A percentile compares a stretch with the other conserved stretches of the same genome.
These are phyloP conservation scores for Russula earlei DNA, from an alignment of 768 basidiomycete species.

Conservation along the genomic window DNA sequence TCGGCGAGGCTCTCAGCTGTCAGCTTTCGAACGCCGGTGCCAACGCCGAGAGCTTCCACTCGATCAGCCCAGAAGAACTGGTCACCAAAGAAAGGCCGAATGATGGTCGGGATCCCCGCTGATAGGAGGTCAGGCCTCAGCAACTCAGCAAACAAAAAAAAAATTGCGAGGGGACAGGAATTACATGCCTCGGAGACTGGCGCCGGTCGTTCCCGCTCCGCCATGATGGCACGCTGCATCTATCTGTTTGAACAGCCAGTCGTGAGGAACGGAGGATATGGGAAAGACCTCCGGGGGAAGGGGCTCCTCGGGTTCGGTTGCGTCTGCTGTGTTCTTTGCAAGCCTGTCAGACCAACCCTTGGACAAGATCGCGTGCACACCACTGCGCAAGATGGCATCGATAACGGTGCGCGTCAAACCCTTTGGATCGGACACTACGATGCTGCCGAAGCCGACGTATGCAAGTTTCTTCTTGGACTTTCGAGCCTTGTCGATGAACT, in stretches of 20 bases:
- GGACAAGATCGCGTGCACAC: slow-evolving; percentile 86
- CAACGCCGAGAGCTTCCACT: slow-evolving; percentile 92
- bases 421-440: slow-evolving; percentile 91
- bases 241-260: slow-evolving; percentile 91
- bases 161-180: background rate
- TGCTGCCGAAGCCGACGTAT: slow-evolving; percentile 96
- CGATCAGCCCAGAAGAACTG: slow-evolving; percentile 98
- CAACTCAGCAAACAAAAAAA: no score
- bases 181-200: slow-evolving; percentile 76
- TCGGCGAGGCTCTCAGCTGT: slow-evolving; percentile 70
- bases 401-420: slow-evolving; percentile 87
- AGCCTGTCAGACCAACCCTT: slow-evolving; percentile 98
- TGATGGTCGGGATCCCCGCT: slow-evolving; percentile 93
- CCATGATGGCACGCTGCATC: slow-evolving; percentile 99
- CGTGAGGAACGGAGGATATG: slow-evolving; percentile 82
- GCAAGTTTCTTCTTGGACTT: slow-evolving; percentile 77
- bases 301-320: slow-evolving; percentile 55
- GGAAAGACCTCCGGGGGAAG: slow-evolving; percentile 74
- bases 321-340: slow-evolving; percentile 46
- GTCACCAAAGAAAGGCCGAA: slow-evolving; percentile 96
- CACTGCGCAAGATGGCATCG: slow-evolving; percentile 79
- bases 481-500: slow-evolving; percentile 77
- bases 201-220: slow-evolving; percentile 93
- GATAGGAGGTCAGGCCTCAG: slow-evolving; percentile 4
- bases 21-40: slow-evolving; percentile 78